Percentiles rank a stretch among this genome's conserved stretches.
Evolutionary conservation across 2,329 filamentous ascomycete genomes (phyloP).

Genomic region (Sporothrix mexicana): DNA sequence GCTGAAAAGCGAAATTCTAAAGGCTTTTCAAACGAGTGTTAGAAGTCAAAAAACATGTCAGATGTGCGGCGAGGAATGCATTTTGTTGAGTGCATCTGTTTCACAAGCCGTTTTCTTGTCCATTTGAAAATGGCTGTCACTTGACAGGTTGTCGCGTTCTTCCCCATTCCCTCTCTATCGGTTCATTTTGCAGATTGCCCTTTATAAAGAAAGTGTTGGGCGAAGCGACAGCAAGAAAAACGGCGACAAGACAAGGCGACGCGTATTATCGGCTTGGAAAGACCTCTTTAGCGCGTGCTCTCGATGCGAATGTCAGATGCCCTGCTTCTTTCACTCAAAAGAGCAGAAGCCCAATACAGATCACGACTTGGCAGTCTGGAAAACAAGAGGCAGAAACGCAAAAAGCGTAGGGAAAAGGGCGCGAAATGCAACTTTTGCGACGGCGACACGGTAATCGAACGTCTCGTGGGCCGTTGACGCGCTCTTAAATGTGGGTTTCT

Average conservation of each 20-base stretch:
- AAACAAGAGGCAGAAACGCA: slow-evolving; percentile 11
- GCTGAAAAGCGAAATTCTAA: background rate
- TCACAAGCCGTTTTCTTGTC: background rate
- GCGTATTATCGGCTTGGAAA: background rate
- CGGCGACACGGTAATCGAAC: background rate
- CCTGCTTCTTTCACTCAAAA: background rate
- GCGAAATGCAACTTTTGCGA: background rate
- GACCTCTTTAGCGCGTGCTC: background rate
- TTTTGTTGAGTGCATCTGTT: too few relatives aligned
- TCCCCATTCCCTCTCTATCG: too few relatives aligned
- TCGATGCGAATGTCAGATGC: background rate
- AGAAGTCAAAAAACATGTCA: too few relatives aligned
- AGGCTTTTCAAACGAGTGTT: too few relatives aligned
- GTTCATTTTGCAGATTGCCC: background rate
- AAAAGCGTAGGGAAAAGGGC: background rate
- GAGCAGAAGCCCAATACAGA: background rate
- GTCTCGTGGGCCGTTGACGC: slow-evolving; percentile 20
- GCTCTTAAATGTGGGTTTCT: slow-evolving; percentile 19
- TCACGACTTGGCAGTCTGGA: background rate
- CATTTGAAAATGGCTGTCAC: background rate
- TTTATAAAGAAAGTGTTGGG: background rate
- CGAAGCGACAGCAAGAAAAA: background rate
- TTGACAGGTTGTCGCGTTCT: background rate
- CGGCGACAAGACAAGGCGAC: background rate
- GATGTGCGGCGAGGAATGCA: too few relatives aligned